A percentile compares a stretch with the other conserved stretches of the same genome.
Evolutionary conservation across 2,329 filamentous ascomycete genomes (phyloP).

Genomic region (Nothophaeocryptopus gaeumannii): DNA sequence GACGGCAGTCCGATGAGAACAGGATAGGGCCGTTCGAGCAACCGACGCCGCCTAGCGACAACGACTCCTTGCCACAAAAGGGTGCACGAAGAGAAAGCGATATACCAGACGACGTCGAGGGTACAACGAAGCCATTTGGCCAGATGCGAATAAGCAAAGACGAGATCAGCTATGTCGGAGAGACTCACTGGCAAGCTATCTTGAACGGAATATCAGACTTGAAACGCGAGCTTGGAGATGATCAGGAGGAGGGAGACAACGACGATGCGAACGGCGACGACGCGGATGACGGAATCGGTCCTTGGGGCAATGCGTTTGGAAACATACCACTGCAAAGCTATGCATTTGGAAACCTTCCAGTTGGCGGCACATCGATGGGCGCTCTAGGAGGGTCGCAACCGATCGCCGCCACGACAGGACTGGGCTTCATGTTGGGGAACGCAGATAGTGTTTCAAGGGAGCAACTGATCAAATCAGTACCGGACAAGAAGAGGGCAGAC

Average conservation of each 20-base stretch:
- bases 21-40: slow-evolving; percentile 15
- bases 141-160: slow-evolving; percentile 73
- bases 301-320: slow-evolving; percentile 15
- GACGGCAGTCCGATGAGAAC: background rate
- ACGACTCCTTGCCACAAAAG: slow-evolving; percentile 17
- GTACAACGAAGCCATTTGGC: slow-evolving; percentile 69
- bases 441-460: slow-evolving; percentile 25
- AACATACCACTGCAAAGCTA: slow-evolving; percentile 10
- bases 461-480: slow-evolving; percentile 33
- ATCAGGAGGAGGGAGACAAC: slow-evolving; percentile 24
- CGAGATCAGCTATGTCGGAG: slow-evolving; percentile 77
- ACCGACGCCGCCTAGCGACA: slow-evolving; percentile 33
- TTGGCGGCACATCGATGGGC: background rate
- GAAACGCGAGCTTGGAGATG: slow-evolving; percentile 33
- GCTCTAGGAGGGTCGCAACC: background rate
- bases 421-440: slow-evolving; percentile 31
- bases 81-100: slow-evolving; percentile 6
- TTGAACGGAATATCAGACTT: slow-evolving; percentile 57
- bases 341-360: background rate
- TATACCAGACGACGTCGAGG: slow-evolving; percentile 42
- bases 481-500: slow-evolving; percentile 34
- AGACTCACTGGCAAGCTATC: slow-evolving; percentile 79
- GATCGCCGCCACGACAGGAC: slow-evolving; percentile 14
- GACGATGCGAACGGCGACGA: background rate
- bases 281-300: background rate